phyloP scores from a whole-genome alignment of 306 rosid genomes.

The Cicer chorassanicum region DNA sequence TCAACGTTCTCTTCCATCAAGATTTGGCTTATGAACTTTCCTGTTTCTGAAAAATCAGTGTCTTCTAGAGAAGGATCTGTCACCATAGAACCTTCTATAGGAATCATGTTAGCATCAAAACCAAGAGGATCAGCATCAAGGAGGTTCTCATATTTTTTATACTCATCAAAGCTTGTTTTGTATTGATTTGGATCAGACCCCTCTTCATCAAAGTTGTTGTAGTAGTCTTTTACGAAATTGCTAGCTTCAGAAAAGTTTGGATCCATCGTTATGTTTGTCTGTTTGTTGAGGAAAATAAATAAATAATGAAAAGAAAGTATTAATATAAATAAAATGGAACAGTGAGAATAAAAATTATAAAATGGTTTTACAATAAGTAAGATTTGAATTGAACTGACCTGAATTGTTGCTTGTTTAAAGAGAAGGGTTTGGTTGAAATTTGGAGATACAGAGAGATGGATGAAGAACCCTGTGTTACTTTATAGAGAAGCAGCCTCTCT shows the following conservation, averaged over 20 bases:
- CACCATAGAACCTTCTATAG: background rate
- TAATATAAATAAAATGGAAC: background rate
- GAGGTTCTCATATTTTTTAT: background rate
- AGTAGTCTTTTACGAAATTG: background rate
- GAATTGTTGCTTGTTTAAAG: background rate
- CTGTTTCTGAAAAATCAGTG: constrained; percentile 54
- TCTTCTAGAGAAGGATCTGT: constrained; percentile 47
- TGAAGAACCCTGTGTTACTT: background rate
- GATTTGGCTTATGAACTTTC: constrained; percentile 51
- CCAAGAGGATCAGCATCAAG: constrained; percentile 10
- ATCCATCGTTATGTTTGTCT: constrained; percentile 32
- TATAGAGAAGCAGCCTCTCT: constrained; percentile 13
- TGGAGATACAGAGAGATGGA: background rate
- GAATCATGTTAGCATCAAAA: constrained; percentile 8
- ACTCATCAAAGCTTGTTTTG: no score
- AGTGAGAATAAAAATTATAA: background rate
- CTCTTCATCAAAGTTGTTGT: constrained; percentile 20
- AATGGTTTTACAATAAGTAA: background rate
- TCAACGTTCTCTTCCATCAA: constrained; percentile 81
- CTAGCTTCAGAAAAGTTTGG: constrained; percentile 41
- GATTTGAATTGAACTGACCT: constrained; percentile 17
- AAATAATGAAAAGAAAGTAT: constrained; percentile 1
- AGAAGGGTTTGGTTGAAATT: background rate
- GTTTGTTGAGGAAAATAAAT: background rate
- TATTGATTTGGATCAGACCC: constrained; percentile 19